These are phyloP conservation scores for Dothistroma pini DNA, from an alignment of 2,329 filamentous ascomycete species.

Conservation along the genomic window DNA sequence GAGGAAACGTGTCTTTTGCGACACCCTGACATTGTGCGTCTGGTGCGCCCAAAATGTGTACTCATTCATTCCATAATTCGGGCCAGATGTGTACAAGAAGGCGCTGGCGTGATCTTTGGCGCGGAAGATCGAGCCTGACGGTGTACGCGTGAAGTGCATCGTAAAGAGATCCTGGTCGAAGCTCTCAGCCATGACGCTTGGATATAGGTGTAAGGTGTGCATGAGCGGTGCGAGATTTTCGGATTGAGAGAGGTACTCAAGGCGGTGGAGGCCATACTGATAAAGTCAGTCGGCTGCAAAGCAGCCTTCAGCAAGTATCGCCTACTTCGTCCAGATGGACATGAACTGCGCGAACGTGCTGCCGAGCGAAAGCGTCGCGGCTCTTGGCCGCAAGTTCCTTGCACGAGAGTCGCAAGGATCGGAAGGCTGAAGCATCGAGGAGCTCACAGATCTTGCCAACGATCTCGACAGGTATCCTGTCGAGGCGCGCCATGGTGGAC, in stretches of 20 bases:
- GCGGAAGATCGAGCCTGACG: background rate
- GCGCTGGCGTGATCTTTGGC: background rate
- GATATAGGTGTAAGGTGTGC: background rate
- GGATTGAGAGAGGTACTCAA: background rate
- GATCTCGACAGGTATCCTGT: background rate
- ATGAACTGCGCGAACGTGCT: background rate
- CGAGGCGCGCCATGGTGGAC: background rate
- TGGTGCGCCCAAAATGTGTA: background rate
- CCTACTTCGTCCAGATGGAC: background rate
- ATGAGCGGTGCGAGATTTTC: background rate
- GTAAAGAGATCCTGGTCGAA: background rate
- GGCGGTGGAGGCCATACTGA: background rate
- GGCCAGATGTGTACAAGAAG: background rate
- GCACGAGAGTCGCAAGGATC: background rate
- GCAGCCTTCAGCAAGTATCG: background rate
- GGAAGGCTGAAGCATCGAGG: background rate
- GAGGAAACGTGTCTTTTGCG: background rate
- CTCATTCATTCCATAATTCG: background rate
- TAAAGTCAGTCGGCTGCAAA: background rate
- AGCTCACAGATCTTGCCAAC: background rate
- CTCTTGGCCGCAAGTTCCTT: background rate
- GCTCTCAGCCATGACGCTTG: background rate
- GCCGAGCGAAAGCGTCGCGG: background rate
- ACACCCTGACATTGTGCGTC: background rate
- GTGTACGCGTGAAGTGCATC: background rate